Base-by-base conservation (phyloP, 768 basidiomycete genomes). In the Amanita thiersii region DNA sequence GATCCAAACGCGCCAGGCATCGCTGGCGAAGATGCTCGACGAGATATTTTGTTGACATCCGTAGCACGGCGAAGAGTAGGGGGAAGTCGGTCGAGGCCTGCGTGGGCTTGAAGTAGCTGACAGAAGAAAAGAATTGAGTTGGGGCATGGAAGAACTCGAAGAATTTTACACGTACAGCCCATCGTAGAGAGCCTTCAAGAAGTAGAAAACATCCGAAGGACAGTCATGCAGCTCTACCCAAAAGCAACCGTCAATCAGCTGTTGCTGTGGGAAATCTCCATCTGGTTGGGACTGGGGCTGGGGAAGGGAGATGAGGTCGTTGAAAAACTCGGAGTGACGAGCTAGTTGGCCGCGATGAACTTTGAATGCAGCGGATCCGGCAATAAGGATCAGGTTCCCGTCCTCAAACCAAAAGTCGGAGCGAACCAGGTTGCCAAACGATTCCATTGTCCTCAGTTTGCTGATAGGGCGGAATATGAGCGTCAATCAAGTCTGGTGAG, bases 271-370 rank as follows among this genome's bases (percentile, higher is more conserved):
- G 14, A 14, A 9, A 14, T 30, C 29, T 30, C 14, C 29, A 9
- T 9, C 14, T 14, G 36, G 20, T 14, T 43, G 23, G 11, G 33
- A 17, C 23, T 56, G 39, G 1, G 81, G 81, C 45, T 77, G 78
- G 2, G 81, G 82, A 6, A 87, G 57, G 1, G 72, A 64, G 49
- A 88, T 76, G 45, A 86, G 61, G 46, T 73, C 78, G 45, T 68
- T 66, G 57, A 88, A 87, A n/a, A 87, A 67, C 29, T 86, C 85
- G 0, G 84, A 86, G 46, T 87, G 84, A 4, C 86, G 72, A 44
- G 72, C 71, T 18, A 88, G 70, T 50, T 84, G 81, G 0, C 85
- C 82, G 4, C 74, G 72, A 52, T 86, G 84, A 3, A 86, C 81
- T 47, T 79, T 85, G 69, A 86, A 86, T 0, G 72, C 76, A 9